phyloP scores from a whole-genome alignment of 1,284 basidiomycete species.

The Naganishia liquefaciens region DNA sequence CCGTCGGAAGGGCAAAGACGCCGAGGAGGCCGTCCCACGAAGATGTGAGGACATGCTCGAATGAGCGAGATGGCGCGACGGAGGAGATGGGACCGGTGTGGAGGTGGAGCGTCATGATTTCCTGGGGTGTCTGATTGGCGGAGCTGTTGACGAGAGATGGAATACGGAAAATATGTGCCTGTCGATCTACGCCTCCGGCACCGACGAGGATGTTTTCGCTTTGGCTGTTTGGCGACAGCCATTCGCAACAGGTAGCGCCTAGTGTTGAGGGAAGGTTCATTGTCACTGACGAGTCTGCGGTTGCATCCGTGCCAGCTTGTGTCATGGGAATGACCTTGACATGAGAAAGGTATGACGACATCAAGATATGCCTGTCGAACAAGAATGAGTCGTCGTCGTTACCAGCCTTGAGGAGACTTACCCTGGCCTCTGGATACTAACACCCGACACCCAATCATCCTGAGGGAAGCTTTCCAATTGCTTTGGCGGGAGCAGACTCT shows the following conservation, averaged over 20 bases:
- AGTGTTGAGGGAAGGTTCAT: constrained; percentile 51
- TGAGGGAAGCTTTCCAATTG: constrained; percentile 77
- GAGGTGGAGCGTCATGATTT: constrained; percentile 63
- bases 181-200: constrained; percentile 81
- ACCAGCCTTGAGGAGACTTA: constrained; percentile 53
- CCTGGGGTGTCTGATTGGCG: constrained; percentile 58
- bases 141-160: constrained; percentile 52
- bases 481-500: constrained; percentile 85
- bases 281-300: constrained; percentile 37
- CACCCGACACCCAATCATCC: constrained; percentile 90
- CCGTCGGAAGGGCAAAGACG: constrained; percentile 58
- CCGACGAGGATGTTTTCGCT: constrained; percentile 60
- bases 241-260: constrained; percentile 71
- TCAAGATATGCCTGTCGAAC: constrained; percentile 64
- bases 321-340: constrained; percentile 67
- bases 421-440: constrained; percentile 71
- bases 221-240: constrained; percentile 57
- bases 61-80: constrained; percentile 61
- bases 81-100: constrained; percentile 74
- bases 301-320: constrained; percentile 28
- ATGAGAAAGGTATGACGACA: constrained; percentile 77
- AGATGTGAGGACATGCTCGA: constrained; percentile 67
- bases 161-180: constrained; percentile 65
- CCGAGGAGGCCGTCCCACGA: constrained; percentile 80
- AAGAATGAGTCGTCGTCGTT: not conserved